A percentile compares a stretch with the other conserved stretches of the same genome.
Conservation (phyloP, 2,329 filamentous ascomycete genomes). For the Colletotrichum theobromicola region DNA sequence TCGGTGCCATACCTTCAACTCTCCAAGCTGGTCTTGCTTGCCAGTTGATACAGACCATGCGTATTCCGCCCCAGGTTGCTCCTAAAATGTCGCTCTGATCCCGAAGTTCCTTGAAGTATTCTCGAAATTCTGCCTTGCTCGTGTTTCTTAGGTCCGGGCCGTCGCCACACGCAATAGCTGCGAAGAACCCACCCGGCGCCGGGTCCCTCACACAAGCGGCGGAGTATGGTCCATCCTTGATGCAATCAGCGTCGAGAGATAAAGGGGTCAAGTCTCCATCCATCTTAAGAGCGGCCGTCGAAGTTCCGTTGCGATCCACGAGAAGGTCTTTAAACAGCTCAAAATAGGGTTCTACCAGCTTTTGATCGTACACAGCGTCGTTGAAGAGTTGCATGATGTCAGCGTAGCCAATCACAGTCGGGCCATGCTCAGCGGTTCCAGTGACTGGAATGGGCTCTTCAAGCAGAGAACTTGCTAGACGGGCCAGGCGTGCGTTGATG, state of each 20-base stretch:
- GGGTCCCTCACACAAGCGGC: not conserved
- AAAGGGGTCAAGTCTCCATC: conserved; percentile 1
- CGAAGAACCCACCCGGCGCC: not conserved
- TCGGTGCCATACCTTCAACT: not conserved
- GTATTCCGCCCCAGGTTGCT: conserved; percentile 19
- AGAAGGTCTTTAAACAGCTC: conserved; percentile 4
- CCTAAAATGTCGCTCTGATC: conserved; percentile 19
- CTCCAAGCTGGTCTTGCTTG: conserved; percentile 29
- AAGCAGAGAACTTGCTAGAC: not conserved
- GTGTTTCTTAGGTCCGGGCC: not conserved
- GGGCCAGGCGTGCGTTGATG: not conserved
- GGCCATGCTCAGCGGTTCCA: not conserved
- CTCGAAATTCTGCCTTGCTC: conserved; percentile 17
- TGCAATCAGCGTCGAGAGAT: not conserved
- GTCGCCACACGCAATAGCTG: conserved; percentile 20
- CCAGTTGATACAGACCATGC: conserved; percentile 30
- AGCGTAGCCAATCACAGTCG: conserved; percentile 28
- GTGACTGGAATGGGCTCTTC: not conserved
- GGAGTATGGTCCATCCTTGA: not conserved
- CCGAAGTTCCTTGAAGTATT: conserved; percentile 14
- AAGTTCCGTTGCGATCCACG: conserved; percentile 5
- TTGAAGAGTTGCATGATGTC: conserved; percentile 26
- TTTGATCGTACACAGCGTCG: conserved; percentile 14
- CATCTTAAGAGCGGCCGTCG: not conserved
- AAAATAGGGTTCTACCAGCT: conserved; percentile 7